A percentile compares a stretch with the other conserved stretches of the same genome.
Conservation (phyloP, 768 basidiomycete genomes). For the Termitomyces titanicus region DNA sequence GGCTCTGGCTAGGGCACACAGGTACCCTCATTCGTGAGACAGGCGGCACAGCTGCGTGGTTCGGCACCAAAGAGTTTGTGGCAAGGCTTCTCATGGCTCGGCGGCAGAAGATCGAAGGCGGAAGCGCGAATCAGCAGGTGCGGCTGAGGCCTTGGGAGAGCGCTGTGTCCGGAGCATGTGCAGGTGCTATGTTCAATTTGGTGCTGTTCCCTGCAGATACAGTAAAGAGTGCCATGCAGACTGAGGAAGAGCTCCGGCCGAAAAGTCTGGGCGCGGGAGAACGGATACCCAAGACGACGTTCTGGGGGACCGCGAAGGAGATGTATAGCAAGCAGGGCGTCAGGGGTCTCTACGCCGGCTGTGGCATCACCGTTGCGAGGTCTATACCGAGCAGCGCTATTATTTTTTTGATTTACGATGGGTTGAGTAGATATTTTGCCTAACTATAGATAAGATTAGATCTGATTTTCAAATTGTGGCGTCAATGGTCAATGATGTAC, state of each 20-base stretch:
- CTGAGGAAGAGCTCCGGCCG: slow-evolving; percentile 81
- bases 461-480: too few relatives aligned
- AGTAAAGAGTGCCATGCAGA: slow-evolving; percentile 93
- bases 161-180: slow-evolving; percentile 80
- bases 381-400: slow-evolving; percentile 84
- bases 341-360: slow-evolving; percentile 80
- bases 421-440: slow-evolving; percentile 43
- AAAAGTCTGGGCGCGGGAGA: slow-evolving; percentile 12
- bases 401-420: slow-evolving; percentile 88
- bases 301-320: slow-evolving; percentile 55
- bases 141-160: slow-evolving; percentile 74
- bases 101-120: slow-evolving; percentile 24
- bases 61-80: slow-evolving; percentile 80
- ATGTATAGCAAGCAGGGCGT: slow-evolving; percentile 77
- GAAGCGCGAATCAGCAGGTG: slow-evolving; percentile 12
- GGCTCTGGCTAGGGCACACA: slow-evolving; percentile 96
- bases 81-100: slow-evolving; percentile 56
- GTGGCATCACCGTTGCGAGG: slow-evolving; percentile 81
- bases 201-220: slow-evolving; percentile 95
- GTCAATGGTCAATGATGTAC: too few relatives aligned
- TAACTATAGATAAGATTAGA: too few relatives aligned
- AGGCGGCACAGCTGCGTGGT: slow-evolving; percentile 91
- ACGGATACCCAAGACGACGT: slow-evolving; percentile 41
- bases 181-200: slow-evolving; percentile 82
- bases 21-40: slow-evolving; percentile 93